A percentile compares a stretch with the other conserved stretches of the same genome.
phyloP scores from a whole-genome alignment of 345 rosid genomes.

The Populus nigra region DNA sequence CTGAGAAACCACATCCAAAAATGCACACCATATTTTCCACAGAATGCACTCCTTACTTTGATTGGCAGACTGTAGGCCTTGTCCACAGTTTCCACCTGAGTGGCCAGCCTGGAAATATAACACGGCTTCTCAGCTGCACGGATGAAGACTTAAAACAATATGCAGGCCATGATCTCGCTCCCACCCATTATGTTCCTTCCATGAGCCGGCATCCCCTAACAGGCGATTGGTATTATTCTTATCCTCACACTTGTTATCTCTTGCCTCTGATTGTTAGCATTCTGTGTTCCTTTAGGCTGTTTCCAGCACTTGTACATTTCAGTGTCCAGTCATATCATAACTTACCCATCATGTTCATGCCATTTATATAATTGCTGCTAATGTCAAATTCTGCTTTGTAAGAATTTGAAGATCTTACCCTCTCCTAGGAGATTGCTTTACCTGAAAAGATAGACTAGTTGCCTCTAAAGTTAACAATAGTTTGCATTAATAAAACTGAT shows the following conservation, averaged over 20 bases:
- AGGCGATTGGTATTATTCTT: slow-evolving; percentile 80
- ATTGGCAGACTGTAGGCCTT: slow-evolving; percentile 98
- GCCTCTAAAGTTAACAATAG: neutral
- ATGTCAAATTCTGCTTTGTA: neutral
- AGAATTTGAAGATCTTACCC: neutral
- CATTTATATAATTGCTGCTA: neutral
- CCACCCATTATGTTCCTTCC: slow-evolving; percentile 96
- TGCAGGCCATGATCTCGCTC: slow-evolving; percentile 85
- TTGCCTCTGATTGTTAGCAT: neutral
- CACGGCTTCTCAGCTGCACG: slow-evolving; percentile 94
- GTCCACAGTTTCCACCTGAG: slow-evolving; percentile 86
- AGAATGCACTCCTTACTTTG: slow-evolving; percentile 88
- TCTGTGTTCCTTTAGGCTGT: neutral
- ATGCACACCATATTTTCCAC: slow-evolving; percentile 93
- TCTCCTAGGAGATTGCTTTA: neutral
- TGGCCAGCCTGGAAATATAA: slow-evolving; percentile 93
- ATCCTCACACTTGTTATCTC: slow-evolving; percentile 2
- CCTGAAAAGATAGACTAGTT: neutral
- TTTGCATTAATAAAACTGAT: neutral
- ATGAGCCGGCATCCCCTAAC: slow-evolving; percentile 95
- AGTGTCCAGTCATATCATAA: neutral
- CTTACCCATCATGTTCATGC: neutral
- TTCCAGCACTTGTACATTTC: neutral
- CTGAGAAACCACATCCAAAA: slow-evolving; percentile 55
- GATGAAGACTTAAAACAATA: slow-evolving; percentile 73